Conservation (phyloP, 345 rosid genomes). For the Psidium friedrichsthalianum region DNA sequence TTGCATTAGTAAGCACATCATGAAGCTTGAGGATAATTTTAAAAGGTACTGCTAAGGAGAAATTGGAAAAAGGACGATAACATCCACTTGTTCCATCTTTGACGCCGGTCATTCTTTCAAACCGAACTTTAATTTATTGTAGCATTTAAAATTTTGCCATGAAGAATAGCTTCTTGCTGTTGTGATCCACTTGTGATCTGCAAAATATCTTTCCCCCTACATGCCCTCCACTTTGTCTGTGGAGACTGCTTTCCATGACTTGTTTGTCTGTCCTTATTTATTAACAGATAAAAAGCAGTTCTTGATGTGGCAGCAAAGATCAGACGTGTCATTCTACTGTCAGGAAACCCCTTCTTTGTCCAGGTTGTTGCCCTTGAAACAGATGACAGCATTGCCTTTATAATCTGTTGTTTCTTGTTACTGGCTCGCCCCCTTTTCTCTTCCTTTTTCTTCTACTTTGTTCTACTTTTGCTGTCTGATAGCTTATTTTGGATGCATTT, state of each 20-base stretch:
- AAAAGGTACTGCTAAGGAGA: not conserved
- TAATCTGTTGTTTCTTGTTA: not conserved
- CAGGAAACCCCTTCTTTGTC: constrained; percentile 97
- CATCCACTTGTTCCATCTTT: not conserved
- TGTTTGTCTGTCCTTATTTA: constrained; percentile 2
- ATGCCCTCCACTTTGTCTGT: not conserved
- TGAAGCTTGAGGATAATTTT: not conserved
- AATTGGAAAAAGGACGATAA: not conserved
- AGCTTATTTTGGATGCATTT: constrained; percentile 20
- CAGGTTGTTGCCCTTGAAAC: constrained; percentile 46
- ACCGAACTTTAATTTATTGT: not conserved
- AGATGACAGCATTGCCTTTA: not conserved
- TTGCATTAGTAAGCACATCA: not conserved
- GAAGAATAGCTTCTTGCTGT: not conserved
- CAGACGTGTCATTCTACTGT: constrained; percentile 63
- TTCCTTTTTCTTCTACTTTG: not conserved
- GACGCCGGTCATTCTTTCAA: not conserved
- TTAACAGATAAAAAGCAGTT: constrained; percentile 57
- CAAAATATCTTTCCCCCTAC: not conserved
- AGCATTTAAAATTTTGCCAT: not conserved
- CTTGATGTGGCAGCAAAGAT: constrained; percentile 73
- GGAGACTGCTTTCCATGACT: not conserved
- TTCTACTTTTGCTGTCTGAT: constrained; percentile 16
- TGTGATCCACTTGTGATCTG: not conserved
- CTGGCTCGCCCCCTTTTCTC: too few relatives aligned